Percentiles rank a stretch among this genome's conserved stretches.
Evolutionary conservation across 305 asterid species (phyloP).

Genomic region (Andrographis paniculata): DNA sequence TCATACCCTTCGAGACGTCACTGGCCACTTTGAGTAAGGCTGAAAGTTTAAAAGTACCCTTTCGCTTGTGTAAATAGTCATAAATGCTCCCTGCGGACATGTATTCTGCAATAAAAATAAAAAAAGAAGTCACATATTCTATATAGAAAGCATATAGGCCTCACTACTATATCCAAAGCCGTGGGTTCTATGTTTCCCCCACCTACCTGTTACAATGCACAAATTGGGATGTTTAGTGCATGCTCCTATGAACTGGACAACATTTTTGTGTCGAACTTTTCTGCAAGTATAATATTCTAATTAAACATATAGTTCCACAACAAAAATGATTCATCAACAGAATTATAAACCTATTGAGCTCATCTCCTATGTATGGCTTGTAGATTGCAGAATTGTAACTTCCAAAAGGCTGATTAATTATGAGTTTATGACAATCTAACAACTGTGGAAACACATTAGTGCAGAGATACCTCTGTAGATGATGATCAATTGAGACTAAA

Average conservation of each 20-base stretch:
- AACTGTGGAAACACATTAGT: neutral
- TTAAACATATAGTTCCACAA: conserved; percentile 3
- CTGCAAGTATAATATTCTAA: conserved; percentile 44
- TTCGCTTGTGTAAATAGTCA: conserved; percentile 88
- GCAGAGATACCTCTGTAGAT: conserved; percentile 2
- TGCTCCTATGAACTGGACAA: conserved; percentile 94
- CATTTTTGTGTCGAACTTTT: conserved; percentile 93
- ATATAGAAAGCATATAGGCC: neutral
- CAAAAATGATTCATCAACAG: conserved; percentile 1
- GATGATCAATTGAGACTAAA: conserved; percentile 13
- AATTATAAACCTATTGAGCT: conserved; percentile 2
- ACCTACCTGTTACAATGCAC: conserved; percentile 32
- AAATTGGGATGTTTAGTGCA: conserved; percentile 83
- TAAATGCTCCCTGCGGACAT: conserved; percentile 98
- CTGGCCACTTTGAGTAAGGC: conserved; percentile 79
- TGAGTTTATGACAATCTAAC: neutral
- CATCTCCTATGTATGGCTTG: conserved; percentile 6
- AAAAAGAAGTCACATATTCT: conserved; percentile 6
- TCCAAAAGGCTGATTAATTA: neutral
- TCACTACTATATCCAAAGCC: neutral
- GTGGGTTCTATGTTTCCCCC: neutral
- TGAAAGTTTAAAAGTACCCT: conserved; percentile 86
- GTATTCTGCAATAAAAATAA: conserved; percentile 48
- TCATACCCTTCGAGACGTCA: conserved; percentile 94
- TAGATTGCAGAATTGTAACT: neutral